These are phyloP conservation scores for Talaromyces adpressus DNA, from an alignment of 495 filamentous ascomycete species.

Conservation along the genomic window DNA sequence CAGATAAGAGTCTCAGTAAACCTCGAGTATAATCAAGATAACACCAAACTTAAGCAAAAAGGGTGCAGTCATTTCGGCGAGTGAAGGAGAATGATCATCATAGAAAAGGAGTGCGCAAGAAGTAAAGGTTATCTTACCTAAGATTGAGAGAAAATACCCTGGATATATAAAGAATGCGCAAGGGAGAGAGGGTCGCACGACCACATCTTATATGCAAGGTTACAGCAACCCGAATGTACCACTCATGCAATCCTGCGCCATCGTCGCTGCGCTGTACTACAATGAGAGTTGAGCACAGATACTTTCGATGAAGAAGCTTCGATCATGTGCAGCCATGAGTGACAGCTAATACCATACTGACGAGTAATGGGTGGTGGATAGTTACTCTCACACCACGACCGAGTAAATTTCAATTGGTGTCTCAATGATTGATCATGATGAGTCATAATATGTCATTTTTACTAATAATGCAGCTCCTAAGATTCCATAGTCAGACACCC, in stretches of 20 bases:
- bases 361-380: too few species aligned
- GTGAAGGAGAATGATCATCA: background rate
- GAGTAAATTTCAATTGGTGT: background rate
- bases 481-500: background rate
- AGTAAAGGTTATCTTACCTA: background rate
- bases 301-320: too few species aligned
- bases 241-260: background rate
- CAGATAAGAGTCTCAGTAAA: background rate
- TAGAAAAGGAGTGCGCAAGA: background rate
- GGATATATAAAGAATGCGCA: background rate
- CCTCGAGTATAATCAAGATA: background rate
- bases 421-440: background rate
- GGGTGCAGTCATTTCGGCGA: background rate
- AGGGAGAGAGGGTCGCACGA: background rate
- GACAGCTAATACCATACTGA: too few species aligned
- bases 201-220: background rate
- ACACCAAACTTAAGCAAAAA: background rate
- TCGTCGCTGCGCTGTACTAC: background rate
- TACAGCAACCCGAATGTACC: background rate
- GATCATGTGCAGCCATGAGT: too few species aligned
- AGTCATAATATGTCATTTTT: background rate
- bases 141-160: background rate
- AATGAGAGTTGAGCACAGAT: too few species aligned
- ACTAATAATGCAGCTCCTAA: background rate
- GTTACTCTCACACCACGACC: background rate